Conservation (phyloP, 2,329 filamentous ascomycete genomes). For the Scedosporium aurantiacum region DNA sequence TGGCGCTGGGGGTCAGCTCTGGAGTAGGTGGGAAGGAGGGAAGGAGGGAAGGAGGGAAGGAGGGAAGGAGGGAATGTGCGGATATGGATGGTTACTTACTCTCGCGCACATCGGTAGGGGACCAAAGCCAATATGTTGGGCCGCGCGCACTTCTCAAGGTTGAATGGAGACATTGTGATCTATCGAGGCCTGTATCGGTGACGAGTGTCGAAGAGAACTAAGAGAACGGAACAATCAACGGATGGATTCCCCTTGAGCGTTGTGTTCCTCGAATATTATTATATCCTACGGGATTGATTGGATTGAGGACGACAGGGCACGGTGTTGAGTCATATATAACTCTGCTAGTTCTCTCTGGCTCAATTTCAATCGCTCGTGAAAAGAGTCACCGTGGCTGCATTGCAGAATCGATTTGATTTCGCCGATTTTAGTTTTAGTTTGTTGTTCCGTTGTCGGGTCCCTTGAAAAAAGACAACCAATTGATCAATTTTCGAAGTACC, state of each 20-base stretch:
- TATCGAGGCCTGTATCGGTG: no score
- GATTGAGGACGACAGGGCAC: background rate
- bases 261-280: no score
- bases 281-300: no score
- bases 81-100: slow-evolving; percentile 40
- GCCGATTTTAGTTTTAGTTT: background rate
- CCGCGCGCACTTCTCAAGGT: slow-evolving; percentile 63
- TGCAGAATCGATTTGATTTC: background rate
- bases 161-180: slow-evolving; percentile 48
- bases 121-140: slow-evolving; percentile 67
- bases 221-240: no score
- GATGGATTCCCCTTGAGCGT: no score
- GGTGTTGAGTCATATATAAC: background rate
- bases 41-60: no score
- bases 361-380: background rate
- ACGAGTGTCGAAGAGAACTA: no score
- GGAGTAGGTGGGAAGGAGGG: background rate
- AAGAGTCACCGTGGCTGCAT: background rate
- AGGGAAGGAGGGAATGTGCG: slow-evolving; percentile 7
- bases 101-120: slow-evolving; percentile 71
- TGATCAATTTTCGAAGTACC: no score
- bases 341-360: background rate
- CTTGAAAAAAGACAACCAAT: background rate
- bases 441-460: background rate
- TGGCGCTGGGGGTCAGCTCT: slow-evolving; percentile 13